Base-by-base conservation (phyloP, 768 basidiomycete species). In the Mycena alexandri region DNA sequence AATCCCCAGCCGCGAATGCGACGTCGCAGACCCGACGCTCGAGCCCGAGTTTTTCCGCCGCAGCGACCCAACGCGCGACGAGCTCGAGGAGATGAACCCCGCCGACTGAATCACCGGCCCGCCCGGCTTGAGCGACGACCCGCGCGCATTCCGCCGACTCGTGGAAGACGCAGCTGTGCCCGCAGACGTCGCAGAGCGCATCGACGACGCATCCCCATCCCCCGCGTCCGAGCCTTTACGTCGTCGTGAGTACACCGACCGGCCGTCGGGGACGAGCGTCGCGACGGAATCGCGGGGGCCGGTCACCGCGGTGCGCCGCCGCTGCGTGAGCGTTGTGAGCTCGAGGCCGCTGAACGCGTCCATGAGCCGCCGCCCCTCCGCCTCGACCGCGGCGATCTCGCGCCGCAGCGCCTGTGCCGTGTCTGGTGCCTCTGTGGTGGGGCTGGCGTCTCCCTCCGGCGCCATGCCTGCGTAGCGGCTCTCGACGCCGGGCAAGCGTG, bases 321-420 rank as follows among this genome's bases (percentile, higher is more conserved):
- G 73, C 64, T 85, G 84, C 12, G 89, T 88, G 53, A 93, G 78
- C 22, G 89, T 86, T 38, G 85, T 90, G 63, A 94, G 81, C 76
- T 94, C 93, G 43, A 94, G 81, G 11, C 93, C 91, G 71, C 87
- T 92, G 76, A 94, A 94, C 4, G 92, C 92, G 73, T 94, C 93
- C 78, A 93, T 84, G 51, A 94, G 77, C 54, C 90, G 82, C 67
- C 85, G 84, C 8, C 86, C 88, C 74, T 94, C 93, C 36, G 88
- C 88, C 75, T 93, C 92, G 47, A 94, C 86, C 8, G 83, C 77
- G 65, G 84, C 79, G 47, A 94, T 91, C 71, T 93, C 90, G 50
- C 85, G 80, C 43, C 85, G 87, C 60, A 94, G 88, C 43, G 90
- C 84, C 68, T 85, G 82, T 64, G 86, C 83, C n/a, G 90, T 85